A percentile compares a stretch with the other conserved stretches of the same genome.
phyloP scores from a whole-genome alignment of 129 eudicot species.

The Pittosporum tobira region DNA sequence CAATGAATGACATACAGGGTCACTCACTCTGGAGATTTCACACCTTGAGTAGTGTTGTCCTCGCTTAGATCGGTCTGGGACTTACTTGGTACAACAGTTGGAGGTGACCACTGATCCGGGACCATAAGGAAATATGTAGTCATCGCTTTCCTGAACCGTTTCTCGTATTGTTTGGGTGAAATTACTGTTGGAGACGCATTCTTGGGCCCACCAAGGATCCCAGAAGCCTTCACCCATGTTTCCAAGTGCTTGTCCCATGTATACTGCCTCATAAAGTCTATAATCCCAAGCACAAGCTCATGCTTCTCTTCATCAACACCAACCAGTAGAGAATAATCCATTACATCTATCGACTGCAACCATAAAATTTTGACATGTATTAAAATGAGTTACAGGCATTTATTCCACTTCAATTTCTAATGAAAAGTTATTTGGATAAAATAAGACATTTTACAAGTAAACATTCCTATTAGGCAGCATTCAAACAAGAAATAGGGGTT shows the following conservation, averaged over 20 bases:
- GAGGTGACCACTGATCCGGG: conserved; percentile 99
- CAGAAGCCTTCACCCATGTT: conserved; percentile 97
- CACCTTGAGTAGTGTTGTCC: conserved; percentile 34
- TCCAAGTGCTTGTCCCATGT: conserved; percentile 99
- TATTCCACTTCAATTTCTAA: neutral
- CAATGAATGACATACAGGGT: conserved; percentile 11
- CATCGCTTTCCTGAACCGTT: conserved; percentile 97
- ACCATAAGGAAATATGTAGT: conserved; percentile 90
- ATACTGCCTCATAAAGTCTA: conserved; percentile 97
- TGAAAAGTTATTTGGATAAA: neutral
- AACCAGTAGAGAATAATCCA: conserved; percentile 93
- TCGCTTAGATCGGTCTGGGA: conserved; percentile 65
- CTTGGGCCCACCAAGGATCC: conserved; percentile 92
- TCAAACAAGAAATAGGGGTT: neutral
- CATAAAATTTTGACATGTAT: neutral
- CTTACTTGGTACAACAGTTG: conserved; percentile 51
- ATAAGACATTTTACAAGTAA: neutral
- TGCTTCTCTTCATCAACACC: conserved; percentile 91
- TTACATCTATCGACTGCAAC: conserved; percentile 85
- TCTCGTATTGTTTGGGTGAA: conserved; percentile 92
- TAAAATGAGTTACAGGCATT: neutral
- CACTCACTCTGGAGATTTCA: conserved; percentile 40
- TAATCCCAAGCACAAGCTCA: conserved; percentile 91
- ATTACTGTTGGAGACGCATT: conserved; percentile 88
- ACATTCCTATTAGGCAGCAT: neutral